Evolutionary conservation across 768 basidiomycete species (phyloP).

Genomic region (Tylopilus plumbeoviolaceoides): DNA sequence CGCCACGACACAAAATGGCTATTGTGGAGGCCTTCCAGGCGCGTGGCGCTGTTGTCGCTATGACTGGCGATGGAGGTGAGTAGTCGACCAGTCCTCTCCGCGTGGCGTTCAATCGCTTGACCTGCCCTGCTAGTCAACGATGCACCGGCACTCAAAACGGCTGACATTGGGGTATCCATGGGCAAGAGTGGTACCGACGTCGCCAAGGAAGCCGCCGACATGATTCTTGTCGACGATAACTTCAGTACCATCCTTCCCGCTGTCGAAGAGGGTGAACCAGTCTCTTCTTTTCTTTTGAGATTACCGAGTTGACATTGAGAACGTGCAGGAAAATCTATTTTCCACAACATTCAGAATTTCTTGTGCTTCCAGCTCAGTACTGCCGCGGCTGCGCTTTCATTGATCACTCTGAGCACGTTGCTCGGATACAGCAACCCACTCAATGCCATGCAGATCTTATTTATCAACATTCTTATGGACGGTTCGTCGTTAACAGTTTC

Average conservation of each 20-base stretch:
- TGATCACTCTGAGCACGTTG: constrained; percentile 92
- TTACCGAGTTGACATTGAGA: background rate
- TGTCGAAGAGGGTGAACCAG: constrained; percentile 76
- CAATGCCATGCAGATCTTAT: constrained; percentile 99
- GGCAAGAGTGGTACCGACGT: constrained; percentile 98
- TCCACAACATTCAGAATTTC: constrained; percentile 99
- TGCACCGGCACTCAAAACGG: constrained; percentile 95
- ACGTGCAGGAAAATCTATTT: constrained; percentile 83
- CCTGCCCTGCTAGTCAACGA: constrained; percentile 66
- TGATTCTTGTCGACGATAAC: constrained; percentile 96
- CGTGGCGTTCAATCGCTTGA: background rate
- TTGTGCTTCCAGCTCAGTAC: constrained; percentile 95
- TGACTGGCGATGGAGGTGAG: constrained; percentile 96
- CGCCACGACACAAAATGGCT: constrained; percentile 96
- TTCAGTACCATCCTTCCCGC: constrained; percentile 93
- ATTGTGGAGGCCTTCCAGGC: constrained; percentile 93
- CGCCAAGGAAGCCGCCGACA: constrained; percentile 96
- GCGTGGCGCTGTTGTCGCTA: constrained; percentile 86
- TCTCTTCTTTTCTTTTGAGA: background rate
- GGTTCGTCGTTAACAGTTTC: constrained; percentile 42
- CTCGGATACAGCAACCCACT: constrained; percentile 88
- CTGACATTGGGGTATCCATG: constrained; percentile 97
- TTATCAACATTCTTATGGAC: constrained; percentile 99
- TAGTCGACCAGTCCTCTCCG: constrained; percentile 22
- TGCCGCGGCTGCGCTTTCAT: constrained; percentile 91